phyloP scores from a whole-genome alignment of 208 protist genomes.

The Hexamita inflata region DNA sequence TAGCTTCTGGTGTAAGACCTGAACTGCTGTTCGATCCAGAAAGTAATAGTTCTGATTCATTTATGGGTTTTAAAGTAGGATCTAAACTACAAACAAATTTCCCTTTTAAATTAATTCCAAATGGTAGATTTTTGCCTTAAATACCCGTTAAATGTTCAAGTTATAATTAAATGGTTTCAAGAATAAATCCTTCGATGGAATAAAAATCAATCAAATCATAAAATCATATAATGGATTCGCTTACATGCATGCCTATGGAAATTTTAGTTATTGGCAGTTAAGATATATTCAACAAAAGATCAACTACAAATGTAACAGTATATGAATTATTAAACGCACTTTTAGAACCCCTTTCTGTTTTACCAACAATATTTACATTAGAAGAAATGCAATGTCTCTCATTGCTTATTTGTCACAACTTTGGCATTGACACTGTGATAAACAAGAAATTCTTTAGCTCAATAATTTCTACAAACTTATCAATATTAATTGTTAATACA shows the following conservation, averaged over 20 bases:
- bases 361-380: not conserved
- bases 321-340: not conserved
- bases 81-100: not conserved
- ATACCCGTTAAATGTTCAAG: not conserved
- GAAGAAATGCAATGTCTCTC: not conserved
- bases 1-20: too few species aligned
- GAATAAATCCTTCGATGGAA: not conserved
- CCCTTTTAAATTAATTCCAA: not conserved
- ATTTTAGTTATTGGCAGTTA: not conserved
- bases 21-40: too few species aligned
- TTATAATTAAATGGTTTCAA: not conserved
- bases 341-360: not conserved
- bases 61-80: not conserved
- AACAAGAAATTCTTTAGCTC: not conserved
- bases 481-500: not conserved
- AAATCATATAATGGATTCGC: not conserved
- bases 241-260: not conserved
- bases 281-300: not conserved
- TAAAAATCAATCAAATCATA: not conserved
- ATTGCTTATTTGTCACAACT: not conserved
- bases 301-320: not conserved
- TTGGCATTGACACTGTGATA: not conserved
- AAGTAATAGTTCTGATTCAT: not conserved
- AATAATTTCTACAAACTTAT: not conserved
- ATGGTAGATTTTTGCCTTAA: not conserved